These are phyloP conservation scores for Climacium dendroides DNA, from an alignment of 225 moss, liverwort and hornwort species.

Conservation along the genomic window DNA sequence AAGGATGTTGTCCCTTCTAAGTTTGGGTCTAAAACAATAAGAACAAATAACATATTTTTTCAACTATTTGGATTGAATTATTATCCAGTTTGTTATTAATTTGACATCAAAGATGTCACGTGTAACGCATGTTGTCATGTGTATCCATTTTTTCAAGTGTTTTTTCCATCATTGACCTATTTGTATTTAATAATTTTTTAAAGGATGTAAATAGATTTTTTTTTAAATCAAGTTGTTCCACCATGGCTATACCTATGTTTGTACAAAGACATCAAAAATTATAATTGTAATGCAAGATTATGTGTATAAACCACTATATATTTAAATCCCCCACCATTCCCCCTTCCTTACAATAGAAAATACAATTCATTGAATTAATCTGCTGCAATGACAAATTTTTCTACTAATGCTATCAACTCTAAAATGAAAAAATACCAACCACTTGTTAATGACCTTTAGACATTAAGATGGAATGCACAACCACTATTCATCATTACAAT, in stretches of 20 bases:
- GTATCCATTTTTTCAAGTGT: no score
- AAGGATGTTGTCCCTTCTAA: accelerated
- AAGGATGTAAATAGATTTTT: no score
- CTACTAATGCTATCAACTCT: background rate
- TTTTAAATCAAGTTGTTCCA: accelerated
- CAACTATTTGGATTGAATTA: background rate
- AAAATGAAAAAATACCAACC: background rate
- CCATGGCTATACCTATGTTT: background rate
- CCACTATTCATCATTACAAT: accelerated
- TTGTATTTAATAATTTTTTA: no score
- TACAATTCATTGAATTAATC: background rate
- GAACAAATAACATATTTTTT: no score
- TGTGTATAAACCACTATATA: background rate
- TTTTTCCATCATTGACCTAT: no score
- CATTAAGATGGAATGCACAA: background rate
- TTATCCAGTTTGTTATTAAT: background rate
- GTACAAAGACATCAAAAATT: background rate
- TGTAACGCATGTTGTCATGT: no score
- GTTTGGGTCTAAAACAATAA: background rate
- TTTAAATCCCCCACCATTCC: accelerated
- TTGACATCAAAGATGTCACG: background rate
- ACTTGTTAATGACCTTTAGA: background rate
- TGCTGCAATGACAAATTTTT: accelerated
- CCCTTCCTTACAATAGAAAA: accelerated
- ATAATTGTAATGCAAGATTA: background rate